Evolutionary conservation across 2,329 filamentous ascomycete genomes (phyloP), one percentile per base, ranked within the genome.

Genomic region (Pestalotiopsis sp.): DNA sequence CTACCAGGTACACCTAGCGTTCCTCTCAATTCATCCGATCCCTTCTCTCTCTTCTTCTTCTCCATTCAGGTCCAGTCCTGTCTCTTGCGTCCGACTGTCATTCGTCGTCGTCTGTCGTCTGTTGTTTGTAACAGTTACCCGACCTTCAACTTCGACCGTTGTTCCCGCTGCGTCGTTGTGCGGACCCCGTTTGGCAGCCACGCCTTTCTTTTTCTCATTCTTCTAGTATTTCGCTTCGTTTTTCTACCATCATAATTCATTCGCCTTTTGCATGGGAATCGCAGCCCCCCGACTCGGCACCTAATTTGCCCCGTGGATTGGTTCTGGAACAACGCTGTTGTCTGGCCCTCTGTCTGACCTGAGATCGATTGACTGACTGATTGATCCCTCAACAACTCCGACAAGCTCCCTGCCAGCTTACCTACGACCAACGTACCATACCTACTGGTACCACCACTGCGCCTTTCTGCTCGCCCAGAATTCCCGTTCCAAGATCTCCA

Each of bases 401-500:
- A 61, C 45, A 52, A 52, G 45, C 45, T 52, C 45, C 45, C 20
- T 49, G 13, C 20, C 20, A 23, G 45, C 31, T 31, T 31, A 31
- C 31, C 31, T 31, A 31, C 17, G 45, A 52, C 45, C 45, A 17
- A 52, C 17, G 7, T n/a, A 52, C 45, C 45, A 31, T 31, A n/a
- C 45, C 45, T 52, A 52, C 7, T 3, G 45, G 17, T 52, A 45
- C 39, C 17, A 45, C 39, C 39, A 45, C 39, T 45, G 25, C 58
- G 27, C 39, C 27, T 27, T 45, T 31, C 36, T 41, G 31, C 38
- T 31, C 23, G 17, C 20, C 38, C 60, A 41, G 36, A 45, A 38
- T 49, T 38, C 38, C n/a, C 38, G 45, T 49, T 31, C 23, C 36
- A 52, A n/a, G 52, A 59, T 66, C 64, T 66, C 64, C 64, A 66